phyloP scores from a whole-genome alignment of 75 land plant species.

The Picea sitchensis region DNA sequence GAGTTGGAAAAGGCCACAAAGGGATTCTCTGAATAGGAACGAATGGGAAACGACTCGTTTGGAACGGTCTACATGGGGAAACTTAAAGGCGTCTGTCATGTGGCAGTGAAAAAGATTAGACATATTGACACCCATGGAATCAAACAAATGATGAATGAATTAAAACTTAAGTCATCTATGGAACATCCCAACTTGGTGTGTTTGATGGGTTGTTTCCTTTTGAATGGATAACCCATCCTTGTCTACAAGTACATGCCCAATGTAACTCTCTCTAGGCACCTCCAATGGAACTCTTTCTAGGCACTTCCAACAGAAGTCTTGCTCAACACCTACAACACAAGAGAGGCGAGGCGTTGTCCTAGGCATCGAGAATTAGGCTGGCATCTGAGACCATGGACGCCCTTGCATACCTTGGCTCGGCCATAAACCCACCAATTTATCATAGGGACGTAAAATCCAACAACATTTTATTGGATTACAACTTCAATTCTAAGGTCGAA shows the following conservation, averaged over 20 bases:
- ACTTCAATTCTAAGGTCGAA: slow-evolving; percentile 75
- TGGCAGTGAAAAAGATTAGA: slow-evolving; percentile 63
- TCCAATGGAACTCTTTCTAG: no score
- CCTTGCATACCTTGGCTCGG: slow-evolving; percentile 66
- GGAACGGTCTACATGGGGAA: slow-evolving; percentile 78
- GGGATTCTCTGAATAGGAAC: slow-evolving; percentile 44
- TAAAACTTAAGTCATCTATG: slow-evolving; percentile 62
- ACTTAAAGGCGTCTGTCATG: slow-evolving; percentile 37
- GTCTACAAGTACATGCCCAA: slow-evolving; percentile 84
- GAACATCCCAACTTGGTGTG: slow-evolving; percentile 77
- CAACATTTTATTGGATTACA: slow-evolving; percentile 66
- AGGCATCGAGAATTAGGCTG: slow-evolving; percentile 52
- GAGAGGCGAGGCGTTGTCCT: slow-evolving; percentile 43
- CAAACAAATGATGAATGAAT: slow-evolving; percentile 74
- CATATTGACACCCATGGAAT: slow-evolving; percentile 38
- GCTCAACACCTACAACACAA: slow-evolving; percentile 64
- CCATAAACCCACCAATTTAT: slow-evolving; percentile 66
- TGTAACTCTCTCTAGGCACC: slow-evolving; percentile 35
- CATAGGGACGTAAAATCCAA: slow-evolving; percentile 85
- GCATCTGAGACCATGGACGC: slow-evolving; percentile 80
- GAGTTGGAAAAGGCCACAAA: slow-evolving; percentile 74
- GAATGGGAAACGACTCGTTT: slow-evolving; percentile 69
- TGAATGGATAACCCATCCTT: slow-evolving; percentile 58
- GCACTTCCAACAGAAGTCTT: no score
- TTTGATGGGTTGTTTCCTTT: slow-evolving; percentile 73